Evolutionary conservation across 2,329 filamentous ascomycete species (phyloP).

Genomic region (Eutypella sp.): DNA sequence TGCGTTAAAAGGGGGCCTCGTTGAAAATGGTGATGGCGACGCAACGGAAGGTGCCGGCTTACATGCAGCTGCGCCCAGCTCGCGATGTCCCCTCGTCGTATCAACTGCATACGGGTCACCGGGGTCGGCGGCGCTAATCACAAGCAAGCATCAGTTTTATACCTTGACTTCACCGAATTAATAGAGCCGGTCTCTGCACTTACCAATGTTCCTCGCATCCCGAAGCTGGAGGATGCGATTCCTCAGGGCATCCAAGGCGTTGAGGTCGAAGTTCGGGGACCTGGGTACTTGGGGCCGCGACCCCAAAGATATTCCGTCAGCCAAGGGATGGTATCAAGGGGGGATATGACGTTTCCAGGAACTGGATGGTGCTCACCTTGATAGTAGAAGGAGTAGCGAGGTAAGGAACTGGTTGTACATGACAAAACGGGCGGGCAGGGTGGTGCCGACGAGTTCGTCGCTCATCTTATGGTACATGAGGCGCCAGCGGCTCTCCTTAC

Average conservation of each 20-base stretch:
- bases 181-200: constrained; percentile 23
- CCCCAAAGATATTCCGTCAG: constrained; percentile 12
- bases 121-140: constrained; percentile 21
- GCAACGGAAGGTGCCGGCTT: not conserved
- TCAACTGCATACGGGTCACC: constrained; percentile 18
- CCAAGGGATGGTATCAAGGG: not conserved
- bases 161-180: constrained; percentile 4
- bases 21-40: constrained; percentile 1
- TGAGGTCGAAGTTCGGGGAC: constrained; percentile 51
- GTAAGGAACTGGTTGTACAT: constrained; percentile 52
- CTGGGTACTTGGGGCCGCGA: constrained; percentile 26
- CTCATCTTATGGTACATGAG: constrained; percentile 54
- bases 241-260: constrained; percentile 45
- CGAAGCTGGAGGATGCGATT: constrained; percentile 47
- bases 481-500: constrained; percentile 49
- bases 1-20: constrained; percentile 5
- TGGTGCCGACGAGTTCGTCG: constrained; percentile 46
- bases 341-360: not conserved
- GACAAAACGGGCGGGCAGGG: constrained; percentile 47
- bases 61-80: constrained; percentile 26
- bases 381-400: constrained; percentile 45
- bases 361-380: constrained; percentile 34
- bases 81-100: constrained; percentile 20
- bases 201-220: constrained; percentile 48
- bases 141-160: not conserved